These are phyloP conservation scores for Pinus tabuliformis DNA, from an alignment of 75 land plant genomes.

Conservation along the genomic window DNA sequence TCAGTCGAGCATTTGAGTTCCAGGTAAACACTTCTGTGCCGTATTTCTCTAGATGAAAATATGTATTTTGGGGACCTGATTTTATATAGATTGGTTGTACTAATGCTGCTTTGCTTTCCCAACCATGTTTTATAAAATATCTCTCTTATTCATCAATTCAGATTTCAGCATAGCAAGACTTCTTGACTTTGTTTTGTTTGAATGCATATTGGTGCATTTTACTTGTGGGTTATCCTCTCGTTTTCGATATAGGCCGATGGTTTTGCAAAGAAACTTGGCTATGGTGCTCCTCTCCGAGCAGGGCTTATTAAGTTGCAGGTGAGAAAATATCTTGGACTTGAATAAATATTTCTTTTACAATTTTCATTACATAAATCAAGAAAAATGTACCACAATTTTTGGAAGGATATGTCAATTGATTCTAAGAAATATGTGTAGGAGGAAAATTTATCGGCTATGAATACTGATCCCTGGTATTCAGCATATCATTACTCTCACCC, in stretches of 20 bases:
- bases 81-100: neutral
- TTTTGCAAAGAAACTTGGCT: slow-evolving; percentile 95
- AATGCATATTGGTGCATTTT: neutral
- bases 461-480: slow-evolving; percentile 99
- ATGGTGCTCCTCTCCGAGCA: slow-evolving; percentile 57
- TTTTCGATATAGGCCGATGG: slow-evolving; percentile 83
- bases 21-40: slow-evolving; percentile 48
- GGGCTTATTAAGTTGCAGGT: slow-evolving; percentile 96
- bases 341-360: neutral
- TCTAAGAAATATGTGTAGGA: slow-evolving; percentile 54
- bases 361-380: slow-evolving; percentile 1
- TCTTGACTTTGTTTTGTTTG: neutral
- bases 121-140: neutral
- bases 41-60: too few relatives aligned
- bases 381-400: neutral
- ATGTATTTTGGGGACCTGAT: neutral
- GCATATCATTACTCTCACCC: slow-evolving; percentile 99
- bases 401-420: neutral
- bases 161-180: neutral
- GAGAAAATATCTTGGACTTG: neutral
- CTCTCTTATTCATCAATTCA: neutral
- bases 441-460: slow-evolving; percentile 97
- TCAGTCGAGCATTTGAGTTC: slow-evolving; percentile 96
- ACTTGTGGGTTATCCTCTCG: neutral
- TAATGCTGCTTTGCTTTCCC: neutral